A percentile compares a stretch with the other conserved stretches of the same genome.
phyloP scores from a whole-genome alignment of 73 alveolate species.

The Symbiodinium pilosum region DNA sequence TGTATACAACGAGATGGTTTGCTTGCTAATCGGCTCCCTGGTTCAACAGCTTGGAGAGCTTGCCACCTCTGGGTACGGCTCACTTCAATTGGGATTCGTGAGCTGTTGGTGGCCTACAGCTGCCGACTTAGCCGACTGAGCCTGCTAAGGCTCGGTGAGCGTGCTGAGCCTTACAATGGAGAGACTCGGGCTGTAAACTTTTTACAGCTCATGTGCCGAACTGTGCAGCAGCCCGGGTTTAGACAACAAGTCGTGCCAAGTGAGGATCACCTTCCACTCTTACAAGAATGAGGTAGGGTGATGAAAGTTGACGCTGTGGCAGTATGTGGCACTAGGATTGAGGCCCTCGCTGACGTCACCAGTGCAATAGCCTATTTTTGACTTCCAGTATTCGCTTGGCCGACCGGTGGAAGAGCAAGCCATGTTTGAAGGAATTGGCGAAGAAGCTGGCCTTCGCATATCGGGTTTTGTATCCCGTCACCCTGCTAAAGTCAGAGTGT shows the following conservation, averaged over 20 bases:
- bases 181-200: neutral
- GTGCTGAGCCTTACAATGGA: conserved; percentile 63
- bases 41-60: neutral
- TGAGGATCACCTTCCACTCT: conserved; percentile 62
- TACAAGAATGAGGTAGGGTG: conserved; percentile 74
- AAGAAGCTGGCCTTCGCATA: conserved; percentile 22
- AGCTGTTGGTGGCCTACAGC: too few species aligned
- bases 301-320: too few species aligned
- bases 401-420: too few species aligned
- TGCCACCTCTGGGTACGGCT: neutral
- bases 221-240: neutral
- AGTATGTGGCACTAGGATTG: too few species aligned
- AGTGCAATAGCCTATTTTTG: too few species aligned
- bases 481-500: neutral
- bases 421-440: conserved; percentile 33
- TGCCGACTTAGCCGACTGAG: too few species aligned
- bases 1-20: conserved; percentile 33
- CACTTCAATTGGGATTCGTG: too few species aligned
- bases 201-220: neutral
- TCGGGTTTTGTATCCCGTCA: neutral
- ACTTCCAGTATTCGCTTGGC: too few species aligned
- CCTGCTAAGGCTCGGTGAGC: conserved; percentile 11
- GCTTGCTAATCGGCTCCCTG: conserved; percentile 51
- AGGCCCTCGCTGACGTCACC: too few species aligned
- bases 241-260: neutral